phyloP scores from a whole-genome alignment of 768 basidiomycete genomes.

The Tylopilus sp. region DNA sequence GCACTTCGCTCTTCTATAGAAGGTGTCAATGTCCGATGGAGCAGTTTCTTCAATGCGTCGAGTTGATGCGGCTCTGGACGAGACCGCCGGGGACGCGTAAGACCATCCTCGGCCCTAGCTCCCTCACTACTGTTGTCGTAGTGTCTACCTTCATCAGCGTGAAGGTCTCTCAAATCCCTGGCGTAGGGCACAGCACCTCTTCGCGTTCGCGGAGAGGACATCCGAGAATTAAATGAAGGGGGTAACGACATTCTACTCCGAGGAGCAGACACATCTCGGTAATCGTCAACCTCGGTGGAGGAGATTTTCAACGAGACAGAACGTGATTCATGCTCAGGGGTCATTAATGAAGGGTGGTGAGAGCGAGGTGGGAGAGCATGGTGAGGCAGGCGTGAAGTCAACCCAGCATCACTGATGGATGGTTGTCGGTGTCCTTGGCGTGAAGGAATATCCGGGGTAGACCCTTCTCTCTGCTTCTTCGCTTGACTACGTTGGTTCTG shows the following conservation, averaged over 20 bases:
- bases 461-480: constrained; percentile 65
- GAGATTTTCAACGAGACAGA: constrained; percentile 10
- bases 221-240: constrained; percentile 25
- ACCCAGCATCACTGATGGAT: constrained; percentile 3
- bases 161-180: constrained; percentile 27
- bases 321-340: constrained; percentile 20
- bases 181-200: constrained; percentile 26
- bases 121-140: constrained; percentile 22
- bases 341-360: constrained; percentile 30
- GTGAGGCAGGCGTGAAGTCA: constrained; percentile 12
- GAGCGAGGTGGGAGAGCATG: constrained; percentile 25
- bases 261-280: constrained; percentile 18
- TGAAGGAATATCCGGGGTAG: constrained; percentile 17
- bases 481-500: constrained; percentile 80
- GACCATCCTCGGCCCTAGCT: constrained; percentile 28
- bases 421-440: constrained; percentile 13
- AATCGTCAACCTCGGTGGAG: constrained; percentile 15
- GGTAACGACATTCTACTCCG: constrained; percentile 32
- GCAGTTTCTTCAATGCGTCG: constrained; percentile 67
- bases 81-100: constrained; percentile 61
- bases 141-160: constrained; percentile 22
- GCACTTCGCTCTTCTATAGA: constrained; percentile 77
- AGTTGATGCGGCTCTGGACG: constrained; percentile 80
- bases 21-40: constrained; percentile 64
- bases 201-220: constrained; percentile 31